Evolutionary conservation across 139 green algal genomes (phyloP).

Genomic region (Picochlorum sp.): DNA sequence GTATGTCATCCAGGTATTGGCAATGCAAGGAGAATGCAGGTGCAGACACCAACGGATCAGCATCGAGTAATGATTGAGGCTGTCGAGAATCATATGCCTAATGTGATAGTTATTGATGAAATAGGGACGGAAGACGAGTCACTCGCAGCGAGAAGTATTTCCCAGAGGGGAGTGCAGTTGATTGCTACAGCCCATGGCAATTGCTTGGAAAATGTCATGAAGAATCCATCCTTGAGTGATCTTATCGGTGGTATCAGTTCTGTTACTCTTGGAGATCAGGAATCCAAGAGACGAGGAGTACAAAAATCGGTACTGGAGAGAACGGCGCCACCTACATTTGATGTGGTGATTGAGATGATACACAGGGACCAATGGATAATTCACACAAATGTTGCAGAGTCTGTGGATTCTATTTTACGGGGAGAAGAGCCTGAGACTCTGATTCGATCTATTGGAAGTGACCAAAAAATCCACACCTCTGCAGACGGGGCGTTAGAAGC

Average conservation of each 20-base stretch:
- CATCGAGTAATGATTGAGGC: slow-evolving; percentile 68
- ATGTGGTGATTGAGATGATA: slow-evolving; percentile 12
- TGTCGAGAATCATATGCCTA: slow-evolving; percentile 85
- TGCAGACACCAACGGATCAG: slow-evolving; percentile 32
- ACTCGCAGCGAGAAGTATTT: slow-evolving; percentile 59
- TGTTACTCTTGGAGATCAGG: slow-evolving; percentile 64
- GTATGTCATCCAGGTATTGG: slow-evolving; percentile 62
- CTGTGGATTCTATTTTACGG: slow-evolving; percentile 6
- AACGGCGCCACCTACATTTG: slow-evolving; percentile 9
- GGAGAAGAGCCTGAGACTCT: neutral
- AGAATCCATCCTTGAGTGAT: slow-evolving; percentile 75
- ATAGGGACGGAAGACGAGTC: slow-evolving; percentile 64
- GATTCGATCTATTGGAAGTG: neutral
- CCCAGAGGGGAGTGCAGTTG: slow-evolving; percentile 72
- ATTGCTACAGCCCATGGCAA: slow-evolving; percentile 69
- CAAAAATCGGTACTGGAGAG: slow-evolving; percentile 13
- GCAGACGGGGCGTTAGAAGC: neutral
- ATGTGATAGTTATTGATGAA: slow-evolving; percentile 74
- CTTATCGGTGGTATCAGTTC: slow-evolving; percentile 48
- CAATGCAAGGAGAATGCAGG: slow-evolving; percentile 52
- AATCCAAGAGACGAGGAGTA: slow-evolving; percentile 29
- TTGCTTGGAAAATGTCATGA: slow-evolving; percentile 55
- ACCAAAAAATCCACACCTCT: neutral
- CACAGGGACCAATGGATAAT: slow-evolving; percentile 7
- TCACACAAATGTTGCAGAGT: slow-evolving; percentile 7